Base-by-base conservation (phyloP, 371 early-diverging fungal species). In the Batrachochytrium dendrobatidis region DNA sequence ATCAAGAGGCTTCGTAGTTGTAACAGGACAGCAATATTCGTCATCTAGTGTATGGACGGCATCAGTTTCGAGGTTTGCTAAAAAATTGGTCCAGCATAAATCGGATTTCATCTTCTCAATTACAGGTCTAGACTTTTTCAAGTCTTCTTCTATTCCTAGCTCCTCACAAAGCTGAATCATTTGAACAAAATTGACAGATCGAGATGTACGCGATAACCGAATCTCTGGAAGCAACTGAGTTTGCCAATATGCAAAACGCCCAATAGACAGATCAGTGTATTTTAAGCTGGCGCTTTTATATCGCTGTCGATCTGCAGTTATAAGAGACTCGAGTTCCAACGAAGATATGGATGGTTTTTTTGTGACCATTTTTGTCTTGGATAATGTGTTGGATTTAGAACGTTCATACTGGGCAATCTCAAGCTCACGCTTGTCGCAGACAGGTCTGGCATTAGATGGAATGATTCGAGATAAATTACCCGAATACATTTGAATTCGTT, bases 401-500 rank as follows among this genome's bases (percentile, higher is more conserved):
- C n/a, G n/a, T n/a, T n/a, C n/a, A n/a, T n/a, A n/a, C n/a, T n/a
- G n/a, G 17, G 20, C 39, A 17, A 17, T 39, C 39, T 39, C 39
- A 39, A 20, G 39, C 39, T 15, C 39, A 29, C 51, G 51, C 8
- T 24, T 3, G 30, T 51, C 69, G 33, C 79, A 71, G 0, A 68
- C 66, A 2, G 87, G 87, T 29, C 58, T 65, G 6, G 75, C 72
- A 12, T 69, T 68, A 0, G 25, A 32, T 1, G 86, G 83, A 20
- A 87, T 46, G 45, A 87, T 55, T 10, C 63, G 51, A 1, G 69
- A 63, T 10, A 59, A 49, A 2, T 69, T 58, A n/a, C 72, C 57
- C 25, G 59, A 45, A 33, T 67, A 67, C 71, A 69, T 60, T 26
- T 63, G 52, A 12, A 68, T 55, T 59, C 64, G 63, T 34, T 67